Conservation (phyloP, 371 early-diverging fungal species). For the Mycotypha africana region DNA sequence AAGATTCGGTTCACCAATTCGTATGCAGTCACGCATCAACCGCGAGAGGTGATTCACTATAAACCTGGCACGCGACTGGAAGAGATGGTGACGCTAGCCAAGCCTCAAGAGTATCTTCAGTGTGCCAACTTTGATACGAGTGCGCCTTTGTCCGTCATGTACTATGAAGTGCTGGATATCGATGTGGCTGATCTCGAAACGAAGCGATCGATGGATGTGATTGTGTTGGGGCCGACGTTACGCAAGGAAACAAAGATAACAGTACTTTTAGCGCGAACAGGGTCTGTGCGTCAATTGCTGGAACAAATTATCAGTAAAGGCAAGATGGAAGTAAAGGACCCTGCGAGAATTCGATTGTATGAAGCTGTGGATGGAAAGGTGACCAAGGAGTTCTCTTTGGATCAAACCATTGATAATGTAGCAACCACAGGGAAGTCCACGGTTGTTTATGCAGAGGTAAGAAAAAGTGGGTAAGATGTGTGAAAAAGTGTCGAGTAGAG, state of each 20-base stretch:
- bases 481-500: no score
- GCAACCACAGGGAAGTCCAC: constrained; percentile 20
- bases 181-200: constrained; percentile 75
- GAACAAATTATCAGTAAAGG: constrained; percentile 54
- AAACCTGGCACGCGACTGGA: constrained; percentile 10
- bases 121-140: constrained; percentile 7
- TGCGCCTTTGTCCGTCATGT: constrained; percentile 25
- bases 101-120: constrained; percentile 9
- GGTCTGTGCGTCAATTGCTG: constrained; percentile 54
- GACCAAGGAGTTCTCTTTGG: constrained; percentile 24
- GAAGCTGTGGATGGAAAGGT: constrained; percentile 38
- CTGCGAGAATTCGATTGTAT: constrained; percentile 33
- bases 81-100: constrained; percentile 13
- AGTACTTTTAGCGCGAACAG: constrained; percentile 52
- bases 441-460: constrained; percentile 37
- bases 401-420: constrained; percentile 37
- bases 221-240: constrained; percentile 40
- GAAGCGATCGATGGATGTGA: constrained; percentile 55
- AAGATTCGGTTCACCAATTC: constrained; percentile 18
- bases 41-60: constrained; percentile 13
- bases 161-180: constrained; percentile 78
- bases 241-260: constrained; percentile 38
- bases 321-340: constrained; percentile 24
- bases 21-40: constrained; percentile 13
- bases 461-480: neutral